phyloP scores from a whole-genome alignment of 192 early-diverging fungal species.

The Rhizoclosmatium globosum region DNA sequence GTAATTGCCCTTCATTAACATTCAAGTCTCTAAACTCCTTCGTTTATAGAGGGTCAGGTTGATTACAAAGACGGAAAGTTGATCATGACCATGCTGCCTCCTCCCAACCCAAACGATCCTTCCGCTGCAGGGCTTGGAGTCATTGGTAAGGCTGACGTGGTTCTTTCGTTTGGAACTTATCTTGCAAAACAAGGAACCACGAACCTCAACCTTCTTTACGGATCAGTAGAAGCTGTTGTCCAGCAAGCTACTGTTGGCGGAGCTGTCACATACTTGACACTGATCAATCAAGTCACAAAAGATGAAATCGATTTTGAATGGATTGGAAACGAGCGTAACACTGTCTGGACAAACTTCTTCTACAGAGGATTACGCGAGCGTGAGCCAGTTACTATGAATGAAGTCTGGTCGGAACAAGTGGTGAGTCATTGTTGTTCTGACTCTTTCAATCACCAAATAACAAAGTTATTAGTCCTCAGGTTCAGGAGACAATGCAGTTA shows the following conservation, averaged over 20 bases:
- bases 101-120: not conserved
- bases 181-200: not conserved
- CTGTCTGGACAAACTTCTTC: conserved; percentile 29
- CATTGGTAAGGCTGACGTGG: not conserved
- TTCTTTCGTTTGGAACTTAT: not conserved
- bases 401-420: not conserved
- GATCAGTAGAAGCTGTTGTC: conserved; percentile 29
- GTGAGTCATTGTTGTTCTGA: not conserved
- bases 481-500: not conserved
- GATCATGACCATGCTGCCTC: conserved; percentile 18
- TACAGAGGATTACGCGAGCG: not conserved
- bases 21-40: not conserved
- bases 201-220: conserved; percentile 17
- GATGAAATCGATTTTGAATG: conserved; percentile 31
- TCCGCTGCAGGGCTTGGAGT: not conserved
- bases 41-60: not conserved
- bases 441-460: not conserved
- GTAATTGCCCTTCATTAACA: not conserved
- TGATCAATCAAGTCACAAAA: conserved; percentile 19
- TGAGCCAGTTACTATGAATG: not conserved
- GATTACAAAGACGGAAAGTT: conserved; percentile 5
- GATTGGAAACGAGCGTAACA: conserved; percentile 16
- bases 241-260: conserved; percentile 24
- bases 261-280: conserved; percentile 18
- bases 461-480: not conserved